Base-by-base conservation (phyloP, 1,284 basidiomycete species). In the Irpex sp. region DNA sequence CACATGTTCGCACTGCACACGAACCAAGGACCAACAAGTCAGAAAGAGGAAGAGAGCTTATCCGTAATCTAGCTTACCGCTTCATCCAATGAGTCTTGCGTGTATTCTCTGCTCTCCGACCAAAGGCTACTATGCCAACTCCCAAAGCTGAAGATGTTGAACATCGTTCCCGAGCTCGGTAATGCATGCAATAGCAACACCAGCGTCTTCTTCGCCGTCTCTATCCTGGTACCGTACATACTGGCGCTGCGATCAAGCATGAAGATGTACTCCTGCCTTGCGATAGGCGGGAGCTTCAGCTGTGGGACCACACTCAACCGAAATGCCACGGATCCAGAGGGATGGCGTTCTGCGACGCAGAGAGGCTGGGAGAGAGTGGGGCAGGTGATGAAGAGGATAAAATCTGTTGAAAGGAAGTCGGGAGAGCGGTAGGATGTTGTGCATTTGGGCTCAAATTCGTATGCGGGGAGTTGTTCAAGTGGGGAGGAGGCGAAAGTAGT, bases 91-190 rank as follows among this genome's bases (percentile, higher is more conserved):
- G 71, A 73, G 0, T 5, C 17, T 61, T 74, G 70, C 61, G 72
- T 63, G 58, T 82, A 83, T 0, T 31, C 15, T 6, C 62, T 63
- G 60, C 82, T 81, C 2, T 54, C 44, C 0, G 21, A 40, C 80
- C 81, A 85, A 19, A 82, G 63, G n/a, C 66, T 57, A 15, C 64
- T 64, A 5, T 70, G 72, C 0, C 21, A 0, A 6, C 0, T 64
- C 0, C 81, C 82, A 69, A 87, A 87, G 64, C 81, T 80, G 62
- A 82, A 77, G 21, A 87, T 76, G 57, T 87, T 86, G 73, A 83
- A 80, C 1, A 60, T 65, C 0, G 81, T 77, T 6, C 73, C 73
- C 0, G 65, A 59, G 38, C 52, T 60, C 0, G 82, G 82, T 13
- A 84, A 69, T 69, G 77, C 75, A 4, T 74, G 73, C 21, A 83